Conservation (phyloP, 352 stramenopile genomes). For the Phytophthora rubi region DNA sequence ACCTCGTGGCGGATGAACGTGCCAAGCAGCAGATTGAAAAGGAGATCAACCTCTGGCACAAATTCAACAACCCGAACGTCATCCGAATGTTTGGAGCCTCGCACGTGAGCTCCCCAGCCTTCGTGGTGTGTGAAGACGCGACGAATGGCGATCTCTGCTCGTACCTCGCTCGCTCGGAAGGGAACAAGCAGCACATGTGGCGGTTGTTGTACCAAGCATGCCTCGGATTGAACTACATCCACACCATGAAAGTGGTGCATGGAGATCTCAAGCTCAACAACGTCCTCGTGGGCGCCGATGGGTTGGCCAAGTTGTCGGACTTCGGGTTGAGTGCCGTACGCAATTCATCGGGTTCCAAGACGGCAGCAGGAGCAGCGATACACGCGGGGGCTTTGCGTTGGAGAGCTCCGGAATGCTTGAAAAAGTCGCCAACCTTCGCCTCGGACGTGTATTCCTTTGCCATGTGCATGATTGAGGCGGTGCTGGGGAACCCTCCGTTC, state of each 20-base stretch:
- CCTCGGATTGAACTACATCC: conserved; percentile 60
- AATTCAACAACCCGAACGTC: background rate
- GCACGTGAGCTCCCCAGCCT: background rate
- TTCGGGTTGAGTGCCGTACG: conserved; percentile 9
- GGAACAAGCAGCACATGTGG: background rate
- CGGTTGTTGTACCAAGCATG: background rate
- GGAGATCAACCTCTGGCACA: background rate
- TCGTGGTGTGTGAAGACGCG: background rate
- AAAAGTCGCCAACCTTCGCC: conserved; percentile 20
- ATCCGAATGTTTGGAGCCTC: background rate
- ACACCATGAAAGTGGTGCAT: conserved; percentile 52
- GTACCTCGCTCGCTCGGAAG: background rate
- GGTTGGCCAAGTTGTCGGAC: conserved; percentile 31
- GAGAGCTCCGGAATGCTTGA: conserved; percentile 38
- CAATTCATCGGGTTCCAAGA: background rate
- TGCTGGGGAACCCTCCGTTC: conserved; percentile 26
- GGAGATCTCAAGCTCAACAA: conserved; percentile 71
- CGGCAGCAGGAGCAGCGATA: background rate
- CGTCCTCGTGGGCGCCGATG: conserved; percentile 29
- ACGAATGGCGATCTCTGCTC: background rate
- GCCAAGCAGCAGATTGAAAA: background rate
- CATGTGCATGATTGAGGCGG: conserved; percentile 37
- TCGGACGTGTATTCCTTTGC: conserved; percentile 41
- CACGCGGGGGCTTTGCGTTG: conserved; percentile 18
- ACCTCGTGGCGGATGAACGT: background rate